Conservation (phyloP, 208 protist species). For the Trypanosoma avium region DNA sequence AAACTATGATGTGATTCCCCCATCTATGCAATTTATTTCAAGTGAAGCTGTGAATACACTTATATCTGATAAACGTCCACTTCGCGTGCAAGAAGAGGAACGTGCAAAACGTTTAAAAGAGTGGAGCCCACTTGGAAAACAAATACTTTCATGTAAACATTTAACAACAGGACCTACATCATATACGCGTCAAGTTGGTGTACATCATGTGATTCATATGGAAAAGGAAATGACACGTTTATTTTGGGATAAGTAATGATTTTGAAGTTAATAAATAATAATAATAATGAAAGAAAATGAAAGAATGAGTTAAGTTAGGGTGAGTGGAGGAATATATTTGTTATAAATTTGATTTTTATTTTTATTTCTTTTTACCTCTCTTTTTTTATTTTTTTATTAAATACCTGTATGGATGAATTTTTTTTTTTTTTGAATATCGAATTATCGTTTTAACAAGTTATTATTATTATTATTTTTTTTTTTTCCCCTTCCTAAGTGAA, state of each 20-base stretch:
- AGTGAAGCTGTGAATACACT: background rate
- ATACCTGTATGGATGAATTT: too few relatives aligned
- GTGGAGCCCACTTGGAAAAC: conserved; percentile 1
- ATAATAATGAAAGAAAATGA: background rate
- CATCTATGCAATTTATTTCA: conserved; percentile 14
- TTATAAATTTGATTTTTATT: too few relatives aligned
- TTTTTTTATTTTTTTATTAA: too few relatives aligned
- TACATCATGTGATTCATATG: background rate
- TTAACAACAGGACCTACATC: background rate
- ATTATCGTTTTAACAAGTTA: too few relatives aligned
- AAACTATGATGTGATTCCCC: conserved; percentile 5
- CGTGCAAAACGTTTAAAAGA: background rate
- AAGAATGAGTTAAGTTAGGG: too few relatives aligned
- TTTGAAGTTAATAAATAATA: background rate
- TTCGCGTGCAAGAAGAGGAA: conserved; percentile 14
- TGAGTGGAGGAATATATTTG: too few relatives aligned
- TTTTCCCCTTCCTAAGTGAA: too few relatives aligned
- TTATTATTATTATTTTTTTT: too few relatives aligned
- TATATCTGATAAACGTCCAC: conserved; percentile 7
- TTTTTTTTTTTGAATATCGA: too few relatives aligned
- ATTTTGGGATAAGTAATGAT: background rate
- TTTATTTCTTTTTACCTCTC: too few relatives aligned
- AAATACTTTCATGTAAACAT: background rate
- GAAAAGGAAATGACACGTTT: background rate
- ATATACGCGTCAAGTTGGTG: conserved; percentile 4